Percentiles rank a stretch among this genome's conserved stretches.
Evolutionary conservation across 441 rosid genomes (phyloP).

Genomic region (Flueggea neowawraea): DNA sequence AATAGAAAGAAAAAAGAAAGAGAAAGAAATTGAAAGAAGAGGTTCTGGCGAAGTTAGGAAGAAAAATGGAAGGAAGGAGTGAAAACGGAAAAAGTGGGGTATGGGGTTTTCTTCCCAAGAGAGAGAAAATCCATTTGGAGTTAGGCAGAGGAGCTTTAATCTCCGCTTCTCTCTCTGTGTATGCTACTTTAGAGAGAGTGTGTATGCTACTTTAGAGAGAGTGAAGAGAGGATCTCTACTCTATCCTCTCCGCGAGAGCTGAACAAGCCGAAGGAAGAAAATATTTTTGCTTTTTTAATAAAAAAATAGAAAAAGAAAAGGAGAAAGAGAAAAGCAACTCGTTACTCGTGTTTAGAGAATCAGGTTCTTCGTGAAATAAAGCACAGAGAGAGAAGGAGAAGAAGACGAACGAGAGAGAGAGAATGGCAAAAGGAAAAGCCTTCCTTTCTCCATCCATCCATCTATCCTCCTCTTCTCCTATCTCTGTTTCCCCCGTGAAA

Average conservation of each 20-base stretch:
- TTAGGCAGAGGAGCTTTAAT: conserved; percentile 13
- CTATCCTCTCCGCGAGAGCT: background rate
- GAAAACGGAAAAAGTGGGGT: conserved; percentile 20
- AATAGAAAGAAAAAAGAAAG: background rate
- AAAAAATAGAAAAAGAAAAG: too few relatives aligned
- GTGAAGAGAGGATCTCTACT: conserved; percentile 3
- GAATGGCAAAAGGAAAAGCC: background rate
- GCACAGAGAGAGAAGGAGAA: conserved; percentile 7
- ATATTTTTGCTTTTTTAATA: background rate
- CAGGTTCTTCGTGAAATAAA: conserved; percentile 26
- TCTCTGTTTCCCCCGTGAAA: too few relatives aligned
- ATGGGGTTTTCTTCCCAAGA: conserved; percentile 18
- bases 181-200: conserved; percentile 2
- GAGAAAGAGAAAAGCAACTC: background rate
- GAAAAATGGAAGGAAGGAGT: conserved; percentile 16
- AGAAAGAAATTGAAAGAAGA: background rate
- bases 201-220: too few relatives aligned
- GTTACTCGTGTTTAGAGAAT: too few relatives aligned
- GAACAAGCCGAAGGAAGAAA: conserved; percentile 12
- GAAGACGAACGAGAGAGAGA: background rate
- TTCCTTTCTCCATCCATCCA: too few relatives aligned
- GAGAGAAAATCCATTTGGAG: conserved; percentile 14
- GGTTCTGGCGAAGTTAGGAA: too few relatives aligned
- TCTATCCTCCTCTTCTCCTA: too few relatives aligned
- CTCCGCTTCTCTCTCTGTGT: conserved; percentile 22